A percentile compares a stretch with the other conserved stretches of the same genome.
These are phyloP conservation scores for Pseudisothecium myosuroides DNA, from an alignment of 225 moss, liverwort and hornwort genomes.

Conservation along the genomic window DNA sequence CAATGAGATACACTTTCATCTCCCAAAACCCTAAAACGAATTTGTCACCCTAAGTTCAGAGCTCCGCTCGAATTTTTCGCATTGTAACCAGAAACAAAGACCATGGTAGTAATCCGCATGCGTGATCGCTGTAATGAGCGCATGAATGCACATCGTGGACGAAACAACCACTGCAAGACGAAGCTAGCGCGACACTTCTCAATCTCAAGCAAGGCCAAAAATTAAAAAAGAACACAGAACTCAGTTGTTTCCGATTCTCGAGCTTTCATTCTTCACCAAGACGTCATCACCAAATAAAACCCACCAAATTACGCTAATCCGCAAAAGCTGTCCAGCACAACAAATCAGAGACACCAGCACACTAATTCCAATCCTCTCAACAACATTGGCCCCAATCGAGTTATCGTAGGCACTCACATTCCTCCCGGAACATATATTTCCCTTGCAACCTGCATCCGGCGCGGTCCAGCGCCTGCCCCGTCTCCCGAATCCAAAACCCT, in stretches of 20 bases:
- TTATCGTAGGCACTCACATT: not conserved
- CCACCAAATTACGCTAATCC: not conserved
- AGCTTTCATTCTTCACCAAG: not conserved
- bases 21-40: not conserved
- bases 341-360: not conserved
- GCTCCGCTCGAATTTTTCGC: not conserved
- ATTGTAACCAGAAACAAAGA: not conserved
- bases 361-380: not conserved
- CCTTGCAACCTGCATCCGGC: conserved; percentile 32
- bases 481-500: conserved; percentile 34
- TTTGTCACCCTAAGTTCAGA: not conserved
- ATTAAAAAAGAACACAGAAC: not conserved
- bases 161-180: not conserved
- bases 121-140: not conserved
- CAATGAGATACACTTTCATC: not conserved
- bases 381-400: not conserved
- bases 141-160: not conserved
- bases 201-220: not conserved
- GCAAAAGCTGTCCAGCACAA: not conserved
- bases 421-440: conserved; percentile 3
- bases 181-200: not conserved
- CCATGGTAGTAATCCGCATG: not conserved
- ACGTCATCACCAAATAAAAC: not conserved
- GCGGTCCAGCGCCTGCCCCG: conserved; percentile 35
- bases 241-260: not conserved